Percentiles rank a stretch among this genome's conserved stretches.
These are phyloP conservation scores for Sphaerulina vaccinii DNA, from an alignment of 2,329 filamentous ascomycete species.

Conservation along the genomic window DNA sequence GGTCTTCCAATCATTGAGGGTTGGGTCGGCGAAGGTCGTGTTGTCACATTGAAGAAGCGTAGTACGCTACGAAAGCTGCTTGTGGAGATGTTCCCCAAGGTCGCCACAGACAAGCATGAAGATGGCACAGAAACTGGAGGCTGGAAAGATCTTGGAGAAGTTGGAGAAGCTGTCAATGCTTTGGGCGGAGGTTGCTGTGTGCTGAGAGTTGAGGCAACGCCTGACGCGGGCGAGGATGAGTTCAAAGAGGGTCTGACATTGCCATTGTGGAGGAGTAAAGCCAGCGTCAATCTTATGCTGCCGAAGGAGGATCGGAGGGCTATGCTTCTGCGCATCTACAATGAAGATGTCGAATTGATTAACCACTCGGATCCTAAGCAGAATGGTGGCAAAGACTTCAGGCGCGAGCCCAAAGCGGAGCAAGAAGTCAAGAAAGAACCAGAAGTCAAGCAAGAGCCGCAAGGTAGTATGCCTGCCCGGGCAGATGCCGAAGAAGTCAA, in stretches of 20 bases:
- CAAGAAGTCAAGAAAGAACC: slow-evolving; percentile 2
- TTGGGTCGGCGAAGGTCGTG: slow-evolving; percentile 77
- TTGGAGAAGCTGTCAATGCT: slow-evolving; percentile 76
- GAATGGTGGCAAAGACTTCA: slow-evolving; percentile 15
- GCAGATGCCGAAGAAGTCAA: slow-evolving; percentile 23
- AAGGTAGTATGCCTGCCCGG: slow-evolving; percentile 22
- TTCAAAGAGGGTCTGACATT: slow-evolving; percentile 79
- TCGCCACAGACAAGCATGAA: slow-evolving; percentile 45
- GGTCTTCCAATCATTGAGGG: slow-evolving; percentile 87
- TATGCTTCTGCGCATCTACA: slow-evolving; percentile 87
- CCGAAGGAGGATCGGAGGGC: slow-evolving; percentile 93
- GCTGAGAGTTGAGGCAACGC: slow-evolving; percentile 61
- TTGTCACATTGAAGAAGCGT: slow-evolving; percentile 72
- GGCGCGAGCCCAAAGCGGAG: slow-evolving; percentile 2
- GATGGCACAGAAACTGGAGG: slow-evolving; percentile 56
- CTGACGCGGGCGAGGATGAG: slow-evolving; percentile 44
- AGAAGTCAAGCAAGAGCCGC: not conserved
- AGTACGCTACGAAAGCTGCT: slow-evolving; percentile 79
- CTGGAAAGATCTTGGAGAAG: slow-evolving; percentile 78
- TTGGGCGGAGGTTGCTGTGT: slow-evolving; percentile 91
- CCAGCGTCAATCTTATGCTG: slow-evolving; percentile 93
- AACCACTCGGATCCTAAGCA: slow-evolving; percentile 53
- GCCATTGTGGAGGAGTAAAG: slow-evolving; percentile 89
- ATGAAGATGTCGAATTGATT: slow-evolving; percentile 80
- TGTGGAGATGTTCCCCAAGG: slow-evolving; percentile 94